Evolutionary conservation across 2,329 filamentous ascomycete genomes (phyloP).

Genomic region (Onygena corvina): DNA sequence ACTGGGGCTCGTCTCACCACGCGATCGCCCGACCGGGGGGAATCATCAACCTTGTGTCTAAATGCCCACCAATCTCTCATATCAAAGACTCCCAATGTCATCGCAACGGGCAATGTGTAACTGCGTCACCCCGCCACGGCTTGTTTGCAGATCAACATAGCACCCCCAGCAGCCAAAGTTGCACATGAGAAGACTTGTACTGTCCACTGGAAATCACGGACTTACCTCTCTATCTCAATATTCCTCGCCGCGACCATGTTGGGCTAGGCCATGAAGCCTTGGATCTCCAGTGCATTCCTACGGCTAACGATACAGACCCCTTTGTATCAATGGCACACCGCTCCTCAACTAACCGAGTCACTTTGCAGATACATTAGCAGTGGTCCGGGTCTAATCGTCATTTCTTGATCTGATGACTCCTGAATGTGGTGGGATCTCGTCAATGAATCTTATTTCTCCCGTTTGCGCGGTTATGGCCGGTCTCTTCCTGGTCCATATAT

Average conservation of each 20-base stretch:
- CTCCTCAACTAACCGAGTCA: not conserved
- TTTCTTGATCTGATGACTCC: not conserved
- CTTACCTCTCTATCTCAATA: too few species aligned
- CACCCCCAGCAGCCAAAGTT: too few species aligned
- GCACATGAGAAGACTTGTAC: too few species aligned
- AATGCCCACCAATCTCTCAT: too few species aligned
- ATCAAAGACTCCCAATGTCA: not conserved
- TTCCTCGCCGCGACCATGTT: too few species aligned
- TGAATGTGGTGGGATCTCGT: too few species aligned
- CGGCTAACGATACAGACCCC: too few species aligned
- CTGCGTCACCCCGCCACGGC: not conserved
- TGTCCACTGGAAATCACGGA: too few species aligned
- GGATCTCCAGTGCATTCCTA: too few species aligned
- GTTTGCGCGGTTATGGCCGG: not conserved
- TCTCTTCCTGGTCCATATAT: not conserved
- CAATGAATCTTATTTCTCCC: not conserved
- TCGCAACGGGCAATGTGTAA: not conserved
- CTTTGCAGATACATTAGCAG: not conserved
- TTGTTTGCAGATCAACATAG: too few species aligned
- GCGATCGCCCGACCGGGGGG: not conserved
- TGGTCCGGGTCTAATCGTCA: not conserved
- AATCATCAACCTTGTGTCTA: too few species aligned
- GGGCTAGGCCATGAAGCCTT: too few species aligned
- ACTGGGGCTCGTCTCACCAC: not conserved
- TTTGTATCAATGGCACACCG: not conserved